Base-by-base conservation (phyloP, 2,329 filamentous ascomycete species). In the Botryotinia globosa region DNA sequence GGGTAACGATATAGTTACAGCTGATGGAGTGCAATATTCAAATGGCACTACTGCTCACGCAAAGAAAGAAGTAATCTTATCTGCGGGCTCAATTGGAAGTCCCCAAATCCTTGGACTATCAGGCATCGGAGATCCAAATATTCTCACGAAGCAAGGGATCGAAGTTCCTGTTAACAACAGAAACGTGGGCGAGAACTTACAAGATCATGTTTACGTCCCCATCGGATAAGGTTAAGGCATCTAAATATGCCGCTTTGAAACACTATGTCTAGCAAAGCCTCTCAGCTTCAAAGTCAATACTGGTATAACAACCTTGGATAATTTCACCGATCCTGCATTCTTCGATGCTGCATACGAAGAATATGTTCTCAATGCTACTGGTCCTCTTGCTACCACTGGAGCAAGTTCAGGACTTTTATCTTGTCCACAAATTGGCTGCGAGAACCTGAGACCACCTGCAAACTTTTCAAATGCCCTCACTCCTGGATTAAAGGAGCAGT, bases 61-160 rank as follows among this genome's bases (percentile, higher is more conserved):
- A 42, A 76, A 74, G 42, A 76, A 77, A 67, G 79, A 80, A 69
- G 77, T 81, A 34, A 77, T 81, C 39, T 59, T 81, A 8, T 75
- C 73, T 29, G 76, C 78, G 42, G 80, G 79, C 2, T 75, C 69
- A 12, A 61, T 76, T 20, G 68, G 74, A 61, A 74, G 72, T 29
- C 80, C 80, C 32, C 79, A 81, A 72, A 59, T 82, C 7, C 75
- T 82, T 25, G 80, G 82, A 71, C 65, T 81, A 12, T 81, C 80
- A 34, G 80, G 80, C 9, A 77, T 81, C 32, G 80, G 80, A 8
- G 61, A 51, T 20, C 32, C 51, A 6, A 68, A 73, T 10, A 48
- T 74, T 18, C 73, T 79, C 16, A 62, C 75, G 29, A 62, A 34
- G 14, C 64, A 69, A 8, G 75, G 75, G 5, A 77, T 78, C 32